Base-by-base conservation (phyloP, 75 land plant genomes). In the Ceratopteris richardii region DNA sequence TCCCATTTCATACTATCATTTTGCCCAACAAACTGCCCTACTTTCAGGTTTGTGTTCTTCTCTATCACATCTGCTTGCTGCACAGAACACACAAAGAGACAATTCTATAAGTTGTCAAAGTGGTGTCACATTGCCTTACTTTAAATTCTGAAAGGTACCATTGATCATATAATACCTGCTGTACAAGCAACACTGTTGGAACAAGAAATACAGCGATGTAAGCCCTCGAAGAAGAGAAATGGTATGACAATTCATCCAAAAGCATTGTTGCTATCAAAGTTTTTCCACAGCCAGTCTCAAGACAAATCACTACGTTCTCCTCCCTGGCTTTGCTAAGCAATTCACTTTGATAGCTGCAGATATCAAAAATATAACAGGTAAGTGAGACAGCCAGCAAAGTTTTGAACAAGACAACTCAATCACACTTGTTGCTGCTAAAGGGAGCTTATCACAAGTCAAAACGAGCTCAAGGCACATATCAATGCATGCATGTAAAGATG, bases 251-350 rank as follows among this genome's bases (percentile, higher is more conserved):
- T 3, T 22, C 54, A 18, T 74, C 68, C 40, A 90, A 53, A 43
- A 90, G 77, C 80, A 86, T 73, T 29, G 83, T 72, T 3, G 96
- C 84, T 29, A 90, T 81, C 33, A 77, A 67, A 14, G 96, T 90
- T 66, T 90, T 90, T 22, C 96, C 96, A 42, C 82, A 64, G n/a
- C 96, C 96, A 20, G 90, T 86, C 52, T 83, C 91, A 51, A 90
- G 61, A 54, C 61, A 80, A 5, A 83, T 82, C 39, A 90, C 72
- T 0, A 83, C 78, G 69, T 90, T 90, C 67, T 62, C 58, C 61
- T 81, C 67, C 18, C 70, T 50, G 16, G 91, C 96, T 47, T 62
- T 77, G 60, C 79, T 80, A 53, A 90, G 54, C 20, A 76, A 70
- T 51, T 86, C 84, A 39, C 78, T 18, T 62, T 90, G 90, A 69